Evolutionary conservation across 192 early-diverging fungal species (phyloP).

Genomic region (Chytriomyces hyalinus): DNA sequence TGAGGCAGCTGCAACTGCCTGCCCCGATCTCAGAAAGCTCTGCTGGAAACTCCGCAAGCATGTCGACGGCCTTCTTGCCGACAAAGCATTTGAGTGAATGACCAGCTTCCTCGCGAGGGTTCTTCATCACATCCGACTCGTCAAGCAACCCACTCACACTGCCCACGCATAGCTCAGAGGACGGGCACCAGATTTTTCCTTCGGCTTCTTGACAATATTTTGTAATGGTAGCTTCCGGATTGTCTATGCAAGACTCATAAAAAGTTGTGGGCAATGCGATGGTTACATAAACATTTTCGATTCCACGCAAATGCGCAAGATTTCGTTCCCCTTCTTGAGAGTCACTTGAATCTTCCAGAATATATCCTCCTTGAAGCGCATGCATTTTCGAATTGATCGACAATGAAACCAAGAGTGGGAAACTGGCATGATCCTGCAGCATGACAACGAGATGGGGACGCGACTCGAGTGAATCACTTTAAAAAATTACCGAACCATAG

Average conservation of each 20-base stretch:
- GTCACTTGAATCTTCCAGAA: constrained; percentile 87
- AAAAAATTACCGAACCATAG: constrained; percentile 66
- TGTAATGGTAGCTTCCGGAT: constrained; percentile 63
- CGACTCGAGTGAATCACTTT: constrained; percentile 1
- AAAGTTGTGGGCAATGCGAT: constrained; percentile 68
- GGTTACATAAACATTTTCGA: constrained; percentile 77
- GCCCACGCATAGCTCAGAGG: too few species aligned
- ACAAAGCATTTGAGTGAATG: too few species aligned
- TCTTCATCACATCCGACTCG: too few species aligned
- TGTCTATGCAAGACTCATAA: constrained; percentile 75
- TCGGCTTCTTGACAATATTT: constrained; percentile 65
- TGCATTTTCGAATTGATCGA: constrained; percentile 78
- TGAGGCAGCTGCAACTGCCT: too few species aligned
- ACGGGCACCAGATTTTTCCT: constrained; percentile 62
- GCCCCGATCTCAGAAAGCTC: too few species aligned
- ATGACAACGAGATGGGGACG: neutral
- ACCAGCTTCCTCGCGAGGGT: too few species aligned
- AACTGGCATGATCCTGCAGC: constrained; percentile 88
- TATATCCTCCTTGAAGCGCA: constrained; percentile 82
- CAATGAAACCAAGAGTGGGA: constrained; percentile 94
- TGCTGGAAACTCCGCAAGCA: too few species aligned
- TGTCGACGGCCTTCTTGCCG: too few species aligned
- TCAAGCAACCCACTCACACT: too few species aligned
- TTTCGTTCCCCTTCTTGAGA: constrained; percentile 48
- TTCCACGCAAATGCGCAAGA: constrained; percentile 76